phyloP scores from a whole-genome alignment of 73 alveolate genomes.

The Symbiodinium natans region DNA sequence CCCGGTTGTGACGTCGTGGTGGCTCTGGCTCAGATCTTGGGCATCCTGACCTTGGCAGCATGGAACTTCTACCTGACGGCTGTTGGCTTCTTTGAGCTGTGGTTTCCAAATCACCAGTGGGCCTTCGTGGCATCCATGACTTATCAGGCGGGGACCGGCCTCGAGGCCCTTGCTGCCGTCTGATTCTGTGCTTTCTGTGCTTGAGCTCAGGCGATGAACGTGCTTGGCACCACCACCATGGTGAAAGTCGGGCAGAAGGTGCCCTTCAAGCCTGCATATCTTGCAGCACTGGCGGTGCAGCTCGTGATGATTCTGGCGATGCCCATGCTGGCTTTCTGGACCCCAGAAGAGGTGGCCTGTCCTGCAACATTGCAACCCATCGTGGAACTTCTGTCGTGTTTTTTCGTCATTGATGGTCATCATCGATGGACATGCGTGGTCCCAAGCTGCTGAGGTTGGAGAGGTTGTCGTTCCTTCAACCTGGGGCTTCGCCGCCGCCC shows the following conservation, averaged over 20 bases:
- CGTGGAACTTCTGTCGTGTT: no score
- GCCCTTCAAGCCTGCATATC: conserved; percentile 48
- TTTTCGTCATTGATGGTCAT: no score
- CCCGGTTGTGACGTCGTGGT: no score
- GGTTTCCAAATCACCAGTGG: conserved; percentile 83
- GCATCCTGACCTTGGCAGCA: conserved; percentile 66
- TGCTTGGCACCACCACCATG: conserved; percentile 60
- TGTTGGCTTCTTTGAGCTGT: conserved; percentile 60
- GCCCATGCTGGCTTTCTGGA: conserved; percentile 90
- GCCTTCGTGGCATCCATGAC: conserved; percentile 89
- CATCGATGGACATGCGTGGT: neutral
- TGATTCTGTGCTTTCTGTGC: neutral
- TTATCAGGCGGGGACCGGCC: conserved; percentile 36
- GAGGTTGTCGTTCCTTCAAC: conserved; percentile 39
- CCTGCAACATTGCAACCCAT: neutral
- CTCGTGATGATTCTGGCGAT: conserved; percentile 19
- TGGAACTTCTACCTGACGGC: conserved; percentile 87
- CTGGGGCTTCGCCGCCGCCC: conserved; percentile 64
- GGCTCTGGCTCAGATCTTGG: conserved; percentile 30
- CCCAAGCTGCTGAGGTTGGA: neutral
- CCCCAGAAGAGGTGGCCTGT: conserved; percentile 17
- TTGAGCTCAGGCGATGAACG: conserved; percentile 54
- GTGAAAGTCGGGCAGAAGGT: conserved; percentile 73
- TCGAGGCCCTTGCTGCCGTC: no score
- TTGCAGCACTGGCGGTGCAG: neutral